Percentiles rank a stretch among this genome's conserved stretches.
phyloP scores from a whole-genome alignment of 148 eudicot species.

The Rhododendron griersonianum region DNA sequence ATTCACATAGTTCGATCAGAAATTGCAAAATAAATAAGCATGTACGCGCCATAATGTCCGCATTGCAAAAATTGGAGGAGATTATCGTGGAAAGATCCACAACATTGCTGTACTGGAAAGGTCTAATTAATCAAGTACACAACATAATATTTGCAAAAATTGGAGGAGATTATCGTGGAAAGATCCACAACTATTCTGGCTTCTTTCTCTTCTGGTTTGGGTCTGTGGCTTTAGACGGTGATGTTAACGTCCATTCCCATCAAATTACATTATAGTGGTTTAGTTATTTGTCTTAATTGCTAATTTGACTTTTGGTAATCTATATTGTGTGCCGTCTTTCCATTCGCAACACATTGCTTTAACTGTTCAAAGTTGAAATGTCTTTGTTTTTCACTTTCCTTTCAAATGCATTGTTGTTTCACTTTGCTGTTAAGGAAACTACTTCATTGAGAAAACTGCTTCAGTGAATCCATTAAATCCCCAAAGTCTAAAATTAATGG shows the following conservation, averaged over 20 bases:
- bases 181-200: background rate
- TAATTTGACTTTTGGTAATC: background rate
- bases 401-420: background rate
- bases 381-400: constrained; percentile 9
- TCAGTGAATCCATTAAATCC: background rate
- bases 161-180: background rate
- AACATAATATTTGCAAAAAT: background rate
- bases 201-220: background rate
- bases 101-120: background rate
- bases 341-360: background rate
- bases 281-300: background rate
- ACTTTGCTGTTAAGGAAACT: background rate
- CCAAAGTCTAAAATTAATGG: background rate
- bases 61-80: too few relatives aligned
- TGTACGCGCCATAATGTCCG: too few relatives aligned
- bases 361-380: background rate
- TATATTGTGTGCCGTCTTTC: background rate
- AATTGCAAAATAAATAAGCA: too few relatives aligned
- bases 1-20: background rate
- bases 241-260: background rate
- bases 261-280: background rate
- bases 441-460: background rate
- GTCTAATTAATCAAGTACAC: background rate
- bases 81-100: too few relatives aligned
- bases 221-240: background rate